Base-by-base conservation (phyloP, 345 rosid genomes). In the Draba incana region DNA sequence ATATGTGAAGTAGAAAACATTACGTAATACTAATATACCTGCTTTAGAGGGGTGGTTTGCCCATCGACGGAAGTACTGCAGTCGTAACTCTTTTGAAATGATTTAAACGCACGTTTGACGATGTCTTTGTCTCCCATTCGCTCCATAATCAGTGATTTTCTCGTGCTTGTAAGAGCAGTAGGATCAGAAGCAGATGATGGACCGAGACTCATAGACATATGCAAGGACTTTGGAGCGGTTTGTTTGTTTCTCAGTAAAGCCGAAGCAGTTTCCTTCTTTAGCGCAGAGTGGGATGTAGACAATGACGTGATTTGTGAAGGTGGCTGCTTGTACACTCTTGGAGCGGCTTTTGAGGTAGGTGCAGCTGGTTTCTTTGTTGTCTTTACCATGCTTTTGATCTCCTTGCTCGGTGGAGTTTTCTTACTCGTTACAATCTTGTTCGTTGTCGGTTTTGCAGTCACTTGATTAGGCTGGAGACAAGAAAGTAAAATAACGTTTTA, bases 121-220 rank as follows among this genome's bases (percentile, higher is more conserved):
- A 84, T 91, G 76, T 94, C 97, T 79, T 94, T 94, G 75, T 94
- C 96, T n/a, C 89, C 91, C 96, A 91, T 91, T 77, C 77, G 83
- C 78, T 91, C 99, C 96, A 86, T 91, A 38, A 94, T 82, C 69
- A 86, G 69, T 50, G 96, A 83, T 50, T 83, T 86, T 71, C 92
- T 85, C 12, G 80, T 65, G 38, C 77, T 68, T 16, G 84, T 42
- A 45, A 49, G 54, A 68, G 85, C 66, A 59, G 79, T 54, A 48
- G 69, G 73, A 74, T 63, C 81, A 24, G 85, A 77, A 56, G 66
- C 64, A 31, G 84, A 66, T 35, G 86, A 66, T 35, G 86, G 71
- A 25, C 77, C 89, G 57, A 83, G 55, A 74, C 74, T 84, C 71
- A 86, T 74, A 64, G 98, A 87, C 76, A 81, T 75, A 70, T 86